phyloP scores from a whole-genome alignment of 257 asterid species.

The Capsicum rhomboideum region DNA sequence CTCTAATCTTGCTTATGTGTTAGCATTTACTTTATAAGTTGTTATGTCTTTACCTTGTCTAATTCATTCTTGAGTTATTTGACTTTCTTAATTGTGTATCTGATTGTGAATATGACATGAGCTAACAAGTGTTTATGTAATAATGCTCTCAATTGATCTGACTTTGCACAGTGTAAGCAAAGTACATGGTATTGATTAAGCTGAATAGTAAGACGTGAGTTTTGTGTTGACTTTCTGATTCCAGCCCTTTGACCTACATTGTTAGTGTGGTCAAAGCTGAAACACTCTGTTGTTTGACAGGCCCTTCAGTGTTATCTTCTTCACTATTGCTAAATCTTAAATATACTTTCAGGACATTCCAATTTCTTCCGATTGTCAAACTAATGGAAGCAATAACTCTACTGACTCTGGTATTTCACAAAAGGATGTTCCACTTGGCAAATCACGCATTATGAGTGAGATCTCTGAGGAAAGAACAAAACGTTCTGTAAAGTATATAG shows the following conservation, averaged over 20 bases:
- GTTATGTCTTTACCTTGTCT: neutral
- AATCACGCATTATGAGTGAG: conserved; percentile 14
- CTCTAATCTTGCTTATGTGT: neutral
- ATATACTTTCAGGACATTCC: conserved; percentile 33
- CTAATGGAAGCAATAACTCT: conserved; percentile 9
- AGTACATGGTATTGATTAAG: neutral
- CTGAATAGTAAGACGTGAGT: neutral
- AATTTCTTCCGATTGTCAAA: conserved; percentile 22
- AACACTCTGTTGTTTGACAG: neutral
- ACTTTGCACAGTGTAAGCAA: neutral
- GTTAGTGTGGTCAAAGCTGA: neutral
- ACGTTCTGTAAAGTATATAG: conserved; percentile 10
- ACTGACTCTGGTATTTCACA: conserved; percentile 10
- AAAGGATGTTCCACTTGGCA: conserved; percentile 14
- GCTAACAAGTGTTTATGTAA: neutral
- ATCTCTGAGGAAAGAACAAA: conserved; percentile 11
- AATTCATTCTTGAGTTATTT: neutral
- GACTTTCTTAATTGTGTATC: neutral
- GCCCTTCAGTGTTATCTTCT: neutral
- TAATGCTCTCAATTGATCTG: neutral
- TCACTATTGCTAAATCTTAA: neutral
- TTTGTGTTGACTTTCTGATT: neutral
- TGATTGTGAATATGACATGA: neutral
- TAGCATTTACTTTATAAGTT: neutral
- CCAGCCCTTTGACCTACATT: neutral